phyloP scores from a whole-genome alignment of 495 filamentous ascomycete genomes.

The Cryomyces minteri region DNA sequence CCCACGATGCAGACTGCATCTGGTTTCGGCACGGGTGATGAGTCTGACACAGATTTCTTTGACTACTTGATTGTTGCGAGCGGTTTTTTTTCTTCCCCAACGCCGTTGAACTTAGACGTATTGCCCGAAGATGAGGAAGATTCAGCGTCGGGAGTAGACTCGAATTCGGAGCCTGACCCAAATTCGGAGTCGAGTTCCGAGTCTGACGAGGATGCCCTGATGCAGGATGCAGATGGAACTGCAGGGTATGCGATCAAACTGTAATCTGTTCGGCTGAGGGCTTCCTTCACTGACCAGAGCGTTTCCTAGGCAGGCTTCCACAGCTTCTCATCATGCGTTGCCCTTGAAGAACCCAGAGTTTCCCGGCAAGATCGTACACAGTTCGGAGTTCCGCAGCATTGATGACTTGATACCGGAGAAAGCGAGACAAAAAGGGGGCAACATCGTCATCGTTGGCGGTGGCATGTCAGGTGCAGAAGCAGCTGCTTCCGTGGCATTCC shows the following conservation, averaged over 20 bases:
- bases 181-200: too few relatives aligned
- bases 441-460: constrained; percentile 63
- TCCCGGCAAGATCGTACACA: constrained; percentile 34
- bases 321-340: too few relatives aligned
- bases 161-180: too few relatives aligned
- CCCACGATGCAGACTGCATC: too few relatives aligned
- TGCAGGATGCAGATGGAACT: too few relatives aligned
- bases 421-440: constrained; percentile 20
- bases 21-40: not conserved
- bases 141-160: not conserved
- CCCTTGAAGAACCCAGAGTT: not conserved
- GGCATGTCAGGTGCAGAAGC: constrained; percentile 72
- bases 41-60: constrained; percentile 26
- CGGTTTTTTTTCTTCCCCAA: constrained; percentile 53
- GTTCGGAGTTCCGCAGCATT: constrained; percentile 27
- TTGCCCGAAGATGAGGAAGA: constrained; percentile 10
- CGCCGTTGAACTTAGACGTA: constrained; percentile 32
- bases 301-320: too few relatives aligned
- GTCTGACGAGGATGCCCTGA: too few relatives aligned
- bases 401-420: constrained; percentile 10
- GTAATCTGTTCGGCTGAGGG: too few relatives aligned
- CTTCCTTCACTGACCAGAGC: too few relatives aligned
- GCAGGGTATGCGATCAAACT: too few relatives aligned
- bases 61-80: constrained; percentile 59
- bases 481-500: constrained; percentile 49